phyloP scores from a whole-genome alignment of 169 alveolate genomes.

The Plasmodium relictum region DNA sequence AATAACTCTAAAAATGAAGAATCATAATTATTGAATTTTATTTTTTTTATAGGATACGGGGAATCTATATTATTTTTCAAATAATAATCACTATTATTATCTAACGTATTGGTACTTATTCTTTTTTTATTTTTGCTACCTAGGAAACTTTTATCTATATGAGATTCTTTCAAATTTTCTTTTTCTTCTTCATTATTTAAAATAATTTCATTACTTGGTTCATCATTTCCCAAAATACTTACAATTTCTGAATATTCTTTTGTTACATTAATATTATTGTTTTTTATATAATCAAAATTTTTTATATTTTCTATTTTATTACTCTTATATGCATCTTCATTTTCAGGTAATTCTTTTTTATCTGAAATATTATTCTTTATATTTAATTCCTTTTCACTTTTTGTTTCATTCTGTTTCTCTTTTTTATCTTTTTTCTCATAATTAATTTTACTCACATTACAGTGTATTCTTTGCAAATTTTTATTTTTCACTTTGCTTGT shows the following conservation, averaged over 20 bases:
- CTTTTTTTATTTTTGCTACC: slow-evolving; percentile 56
- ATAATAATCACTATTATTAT: neutral
- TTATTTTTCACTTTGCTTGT: neutral
- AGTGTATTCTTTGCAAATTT: neutral
- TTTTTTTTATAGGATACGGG: slow-evolving; percentile 62
- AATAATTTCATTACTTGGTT: slow-evolving; percentile 29
- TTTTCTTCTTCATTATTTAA: neutral
- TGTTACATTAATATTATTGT: neutral
- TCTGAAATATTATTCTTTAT: neutral
- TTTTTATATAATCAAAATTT: neutral
- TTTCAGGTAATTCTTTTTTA: neutral
- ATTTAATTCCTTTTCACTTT: neutral
- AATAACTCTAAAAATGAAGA: slow-evolving; percentile 37
- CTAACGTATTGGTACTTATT: slow-evolving; percentile 23
- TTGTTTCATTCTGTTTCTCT: neutral
- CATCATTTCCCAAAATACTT: slow-evolving; percentile 21
- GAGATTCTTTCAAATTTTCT: neutral
- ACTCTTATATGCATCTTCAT: neutral
- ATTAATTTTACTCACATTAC: neutral
- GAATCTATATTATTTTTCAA: slow-evolving; percentile 32
- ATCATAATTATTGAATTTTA: slow-evolving; percentile 57
- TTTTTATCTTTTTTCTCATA: neutral
- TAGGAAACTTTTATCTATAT: slow-evolving; percentile 32
- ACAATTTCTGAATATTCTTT: slow-evolving; percentile 13
- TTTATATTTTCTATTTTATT: neutral